Percentiles rank a stretch among this genome's conserved stretches.
Conservation (phyloP, 1,139 yeast species). For the Casaregolazyma lundiana region DNA sequence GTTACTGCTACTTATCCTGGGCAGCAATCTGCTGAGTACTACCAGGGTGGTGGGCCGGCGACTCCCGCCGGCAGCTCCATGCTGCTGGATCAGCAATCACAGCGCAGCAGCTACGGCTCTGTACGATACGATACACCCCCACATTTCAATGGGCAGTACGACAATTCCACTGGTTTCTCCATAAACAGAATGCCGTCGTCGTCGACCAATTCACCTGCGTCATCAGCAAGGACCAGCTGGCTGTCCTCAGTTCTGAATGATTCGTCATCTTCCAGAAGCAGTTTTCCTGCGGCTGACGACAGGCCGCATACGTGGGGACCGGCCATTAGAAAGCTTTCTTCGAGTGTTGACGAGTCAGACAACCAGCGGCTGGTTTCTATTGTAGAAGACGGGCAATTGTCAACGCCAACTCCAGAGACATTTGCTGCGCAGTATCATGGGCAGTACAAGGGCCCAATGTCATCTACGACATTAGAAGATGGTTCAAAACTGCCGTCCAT, state of each 20-base stretch:
- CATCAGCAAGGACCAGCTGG: slow-evolving; percentile 27
- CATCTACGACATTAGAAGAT: slow-evolving; percentile 2
- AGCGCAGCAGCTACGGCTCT: not conserved
- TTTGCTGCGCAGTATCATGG: not conserved
- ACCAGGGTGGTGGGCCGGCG: slow-evolving; percentile 1
- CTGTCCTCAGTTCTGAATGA: slow-evolving; percentile 21
- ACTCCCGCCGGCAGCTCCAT: slow-evolving; percentile 3
- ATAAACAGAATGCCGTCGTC: slow-evolving; percentile 11
- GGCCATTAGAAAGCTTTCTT: slow-evolving; percentile 23
- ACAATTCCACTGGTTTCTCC: not conserved
- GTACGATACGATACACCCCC: not conserved
- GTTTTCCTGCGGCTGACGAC: slow-evolving; percentile 23
- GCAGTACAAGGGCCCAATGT: slow-evolving; percentile 8
- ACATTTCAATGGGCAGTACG: not conserved
- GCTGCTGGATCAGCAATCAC: slow-evolving; percentile 4
- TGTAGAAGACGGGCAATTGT: slow-evolving; percentile 28
- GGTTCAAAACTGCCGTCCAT: slow-evolving; percentile 19
- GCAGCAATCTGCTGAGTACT: not conserved
- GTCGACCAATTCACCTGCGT: slow-evolving; percentile 25
- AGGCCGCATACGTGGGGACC: slow-evolving; percentile 35
- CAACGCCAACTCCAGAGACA: slow-evolving; percentile 21
- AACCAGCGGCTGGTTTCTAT: slow-evolving; percentile 24
- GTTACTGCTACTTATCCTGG: not conserved
- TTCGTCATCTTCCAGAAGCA: slow-evolving; percentile 4
- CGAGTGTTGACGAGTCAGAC: slow-evolving; percentile 24